These are phyloP conservation scores for Kazachstania sp. DNA, from an alignment of 1,139 yeast genomes.

Conservation along the genomic window DNA sequence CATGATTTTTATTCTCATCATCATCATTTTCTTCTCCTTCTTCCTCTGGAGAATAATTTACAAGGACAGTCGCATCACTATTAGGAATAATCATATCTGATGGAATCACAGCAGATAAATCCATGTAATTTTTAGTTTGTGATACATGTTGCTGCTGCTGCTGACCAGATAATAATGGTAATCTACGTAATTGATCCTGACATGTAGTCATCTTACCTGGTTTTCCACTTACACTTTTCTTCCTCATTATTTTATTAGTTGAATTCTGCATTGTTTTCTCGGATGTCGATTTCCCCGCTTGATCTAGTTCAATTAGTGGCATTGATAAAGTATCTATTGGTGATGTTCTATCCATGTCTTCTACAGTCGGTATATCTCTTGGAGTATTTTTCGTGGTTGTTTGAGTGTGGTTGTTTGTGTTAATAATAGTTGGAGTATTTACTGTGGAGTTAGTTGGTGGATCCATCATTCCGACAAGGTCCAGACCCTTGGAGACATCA, in stretches of 20 bases:
- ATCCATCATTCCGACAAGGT: not conserved
- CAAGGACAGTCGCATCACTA: constrained; percentile 9
- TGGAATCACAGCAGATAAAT: not conserved
- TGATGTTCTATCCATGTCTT: constrained; percentile 27
- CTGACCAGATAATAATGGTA: constrained; percentile 8
- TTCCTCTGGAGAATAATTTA: constrained; percentile 6
- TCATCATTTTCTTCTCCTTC: constrained; percentile 9
- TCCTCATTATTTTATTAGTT: not conserved
- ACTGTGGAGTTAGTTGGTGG: constrained; percentile 7
- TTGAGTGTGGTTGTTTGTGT: not conserved
- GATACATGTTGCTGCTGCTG: not conserved
- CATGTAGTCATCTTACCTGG: constrained; percentile 3
- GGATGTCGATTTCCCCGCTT: constrained; percentile 8
- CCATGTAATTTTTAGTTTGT: not conserved
- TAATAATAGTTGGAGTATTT: constrained; percentile 1
- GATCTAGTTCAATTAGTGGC: constrained; percentile 25
- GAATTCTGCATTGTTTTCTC: not conserved
- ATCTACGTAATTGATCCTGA: constrained; percentile 11
- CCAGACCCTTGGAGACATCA: not conserved
- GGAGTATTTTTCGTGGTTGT: constrained; percentile 6
- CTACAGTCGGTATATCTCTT: constrained; percentile 5
- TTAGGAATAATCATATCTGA: not conserved
- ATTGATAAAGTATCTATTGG: constrained; percentile 29
- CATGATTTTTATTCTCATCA: constrained; percentile 15
- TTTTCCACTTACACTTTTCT: not conserved